Base-by-base conservation (phyloP, 1,284 basidiomycete genomes). In the Ganoderma lucidum region DNA sequence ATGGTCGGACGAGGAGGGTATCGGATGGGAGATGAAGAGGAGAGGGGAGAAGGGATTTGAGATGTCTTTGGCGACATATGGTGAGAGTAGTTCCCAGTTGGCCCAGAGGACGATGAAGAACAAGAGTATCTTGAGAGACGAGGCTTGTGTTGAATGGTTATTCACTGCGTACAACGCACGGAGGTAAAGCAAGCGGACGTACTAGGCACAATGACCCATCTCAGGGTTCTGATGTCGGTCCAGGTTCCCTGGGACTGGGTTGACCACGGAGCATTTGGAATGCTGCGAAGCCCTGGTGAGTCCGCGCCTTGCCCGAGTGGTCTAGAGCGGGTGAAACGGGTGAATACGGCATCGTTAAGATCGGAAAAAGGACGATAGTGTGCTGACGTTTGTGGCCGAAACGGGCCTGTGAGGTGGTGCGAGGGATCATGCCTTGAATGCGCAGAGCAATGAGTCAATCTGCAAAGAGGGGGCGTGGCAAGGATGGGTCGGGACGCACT, bases 131-230 rank as follows among this genome's bases (percentile, higher is more conserved):
- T 91, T 90, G 79, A 95, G 83, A 5, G 95, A 88, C 8, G 90
- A 88, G 0, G 80, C 93, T 95, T 75, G 5, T 19, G 35, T 19
- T 48, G n/a, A 23, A 48, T 48, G 30, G 30, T 19, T 45, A 19
- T 19, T 42, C 28, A 37, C 51, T 23, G 19, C 17, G 12, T 45
- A 28, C n/a, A 30, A 44, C n/a, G 59, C 15, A n/a, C 2, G 15
- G 42, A 67, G 63, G 60, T 51, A 63, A 23, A 62, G 67, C 53
- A 9, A 1, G 83, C 87, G 65, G 2, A 84, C 87, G 65, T 72
- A 93, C 94, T 79, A 37, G 95, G 95, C 42, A 92, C 84, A 37
- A 93, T 81, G 73, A 92, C 90, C 95, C 95, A 97, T 73, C 88
- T 80, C 9, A 85, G 80, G 0, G 87, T 85, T 74, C 73, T 81